A percentile compares a stretch with the other conserved stretches of the same genome.
These are phyloP conservation scores for Agastache rugosa DNA, from an alignment of 257 asterid genomes.

Conservation along the genomic window DNA sequence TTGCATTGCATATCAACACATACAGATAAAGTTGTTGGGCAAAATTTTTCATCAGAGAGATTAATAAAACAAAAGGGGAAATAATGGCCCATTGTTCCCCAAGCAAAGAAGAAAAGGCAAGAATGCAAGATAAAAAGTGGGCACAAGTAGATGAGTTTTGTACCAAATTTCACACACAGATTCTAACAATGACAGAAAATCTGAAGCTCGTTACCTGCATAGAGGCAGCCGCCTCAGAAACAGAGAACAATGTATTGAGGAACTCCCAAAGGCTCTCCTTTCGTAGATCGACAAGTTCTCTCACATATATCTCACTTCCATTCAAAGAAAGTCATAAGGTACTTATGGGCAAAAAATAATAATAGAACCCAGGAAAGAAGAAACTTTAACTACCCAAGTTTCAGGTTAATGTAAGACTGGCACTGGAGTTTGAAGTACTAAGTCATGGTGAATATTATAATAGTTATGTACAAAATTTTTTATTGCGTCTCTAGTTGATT, in stretches of 20 bases:
- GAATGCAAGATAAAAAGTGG: neutral
- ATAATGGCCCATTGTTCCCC: no score
- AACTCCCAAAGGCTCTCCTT: slow-evolving; percentile 86
- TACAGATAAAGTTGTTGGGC: neutral
- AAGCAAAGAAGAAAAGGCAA: neutral
- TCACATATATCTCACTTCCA: slow-evolving; percentile 85
- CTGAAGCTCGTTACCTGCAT: slow-evolving; percentile 73
- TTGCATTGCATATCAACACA: no score
- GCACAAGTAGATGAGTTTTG: slow-evolving; percentile 2
- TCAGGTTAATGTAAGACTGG: slow-evolving; percentile 9
- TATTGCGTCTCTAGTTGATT: slow-evolving; percentile 13
- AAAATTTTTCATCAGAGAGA: neutral
- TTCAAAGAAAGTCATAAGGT: slow-evolving; percentile 43
- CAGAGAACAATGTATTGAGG: slow-evolving; percentile 84
- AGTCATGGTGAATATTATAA: slow-evolving; percentile 7
- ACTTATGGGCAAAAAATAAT: slow-evolving; percentile 32
- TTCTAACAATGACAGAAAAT: slow-evolving; percentile 7
- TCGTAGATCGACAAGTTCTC: slow-evolving; percentile 90
- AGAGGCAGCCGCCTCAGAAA: slow-evolving; percentile 92
- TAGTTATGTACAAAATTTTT: neutral
- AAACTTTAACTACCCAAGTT: slow-evolving; percentile 24
- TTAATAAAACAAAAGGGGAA: neutral
- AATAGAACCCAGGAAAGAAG: slow-evolving; percentile 20
- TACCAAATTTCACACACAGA: neutral
- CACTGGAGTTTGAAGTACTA: neutral